These are phyloP conservation scores for Dictyostelium firmibasis DNA, from an alignment of 78 protist species.

Conservation along the genomic window DNA sequence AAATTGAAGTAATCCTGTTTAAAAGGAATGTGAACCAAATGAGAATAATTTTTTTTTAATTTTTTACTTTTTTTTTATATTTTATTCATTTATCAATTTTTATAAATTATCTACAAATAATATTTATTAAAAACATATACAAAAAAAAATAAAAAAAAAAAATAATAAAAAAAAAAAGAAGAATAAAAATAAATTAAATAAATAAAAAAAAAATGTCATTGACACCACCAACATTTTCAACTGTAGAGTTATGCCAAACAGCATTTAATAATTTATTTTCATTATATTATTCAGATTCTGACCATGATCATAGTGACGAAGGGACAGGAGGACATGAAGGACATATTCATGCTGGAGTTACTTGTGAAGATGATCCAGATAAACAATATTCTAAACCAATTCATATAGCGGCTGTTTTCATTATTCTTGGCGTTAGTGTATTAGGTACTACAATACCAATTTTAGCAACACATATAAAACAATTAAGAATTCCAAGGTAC, in stretches of 20 bases:
- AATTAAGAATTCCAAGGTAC: not conserved
- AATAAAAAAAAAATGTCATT: not conserved
- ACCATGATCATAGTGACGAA: not conserved
- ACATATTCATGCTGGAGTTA: not conserved
- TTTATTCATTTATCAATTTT: too few relatives aligned
- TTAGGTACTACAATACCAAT: constrained; percentile 16
- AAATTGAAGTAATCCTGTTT: not conserved
- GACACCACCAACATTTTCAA: not conserved
- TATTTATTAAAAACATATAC: too few relatives aligned
- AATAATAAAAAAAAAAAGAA: too few relatives aligned
- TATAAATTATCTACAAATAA: not conserved
- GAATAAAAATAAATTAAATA: too few relatives aligned
- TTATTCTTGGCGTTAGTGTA: not conserved
- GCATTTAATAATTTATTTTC: not conserved
- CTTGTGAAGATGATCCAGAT: not conserved
- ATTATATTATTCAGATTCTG: not conserved
- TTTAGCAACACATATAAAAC: not conserved
- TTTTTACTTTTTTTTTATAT: too few relatives aligned
- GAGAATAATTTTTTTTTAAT: not conserved
- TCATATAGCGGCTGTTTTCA: constrained; percentile 31
- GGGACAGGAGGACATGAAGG: not conserved
- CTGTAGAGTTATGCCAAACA: not conserved
- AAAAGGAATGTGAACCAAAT: not conserved
- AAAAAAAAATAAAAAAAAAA: too few relatives aligned
- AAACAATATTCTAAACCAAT: not conserved